These are phyloP conservation scores for Harrya chromipes DNA, from an alignment of 768 basidiomycete genomes.

Conservation along the genomic window DNA sequence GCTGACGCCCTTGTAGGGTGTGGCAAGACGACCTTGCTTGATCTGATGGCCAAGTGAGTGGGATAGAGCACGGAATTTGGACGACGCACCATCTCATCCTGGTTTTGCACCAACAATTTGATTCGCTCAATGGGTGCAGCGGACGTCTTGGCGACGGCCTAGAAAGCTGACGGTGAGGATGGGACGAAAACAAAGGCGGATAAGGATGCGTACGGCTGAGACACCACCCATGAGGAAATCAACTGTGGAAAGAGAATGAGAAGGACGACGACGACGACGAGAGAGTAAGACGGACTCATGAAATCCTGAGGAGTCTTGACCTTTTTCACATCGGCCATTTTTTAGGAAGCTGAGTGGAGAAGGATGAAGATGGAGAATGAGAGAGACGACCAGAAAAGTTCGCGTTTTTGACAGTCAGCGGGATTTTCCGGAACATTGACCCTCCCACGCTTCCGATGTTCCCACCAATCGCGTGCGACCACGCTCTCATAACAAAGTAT, in stretches of 20 bases:
- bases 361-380: constrained; percentile 43
- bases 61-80: neutral
- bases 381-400: constrained; percentile 46
- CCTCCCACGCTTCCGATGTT: constrained; percentile 27
- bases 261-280: neutral
- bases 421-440: constrained; percentile 27
- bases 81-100: constrained; percentile 95
- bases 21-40: constrained; percentile 96
- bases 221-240: constrained; percentile 98
- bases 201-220: constrained; percentile 62
- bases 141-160: constrained; percentile 98
- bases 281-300: constrained; percentile 50
- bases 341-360: constrained; percentile 50
- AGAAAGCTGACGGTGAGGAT: constrained; percentile 22
- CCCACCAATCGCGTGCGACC: constrained; percentile 6
- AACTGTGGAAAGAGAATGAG: constrained; percentile 42
- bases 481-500: too few relatives aligned
- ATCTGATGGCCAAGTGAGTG: constrained; percentile 51
- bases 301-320: constrained; percentile 91
- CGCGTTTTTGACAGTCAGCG: constrained; percentile 37
- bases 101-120: constrained; percentile 97
- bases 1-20: constrained; percentile 93
- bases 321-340: constrained; percentile 85
- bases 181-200: neutral
- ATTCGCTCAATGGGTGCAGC: constrained; percentile 99